Percentiles rank a stretch among this genome's conserved stretches.
Conservation (phyloP, 1,139 yeast species). For the Arxiozyma slooffiae region DNA sequence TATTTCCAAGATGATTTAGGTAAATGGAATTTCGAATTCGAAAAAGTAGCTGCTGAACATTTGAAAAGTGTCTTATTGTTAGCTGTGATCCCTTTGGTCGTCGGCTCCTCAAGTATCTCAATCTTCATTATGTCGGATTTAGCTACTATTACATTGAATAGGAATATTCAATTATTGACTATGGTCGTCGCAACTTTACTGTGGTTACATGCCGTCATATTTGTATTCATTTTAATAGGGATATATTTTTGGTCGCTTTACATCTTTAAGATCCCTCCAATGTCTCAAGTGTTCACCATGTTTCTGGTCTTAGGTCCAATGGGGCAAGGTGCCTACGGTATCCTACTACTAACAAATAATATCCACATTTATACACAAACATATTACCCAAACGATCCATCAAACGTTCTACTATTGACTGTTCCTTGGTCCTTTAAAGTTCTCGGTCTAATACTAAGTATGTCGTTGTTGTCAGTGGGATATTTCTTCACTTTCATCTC, state of each 20-base stretch:
- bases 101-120: conserved; percentile 59
- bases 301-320: conserved; percentile 60
- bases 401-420: too few species aligned
- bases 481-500: conserved; percentile 55
- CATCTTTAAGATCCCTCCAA: conserved; percentile 49
- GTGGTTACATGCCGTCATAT: conserved; percentile 58
- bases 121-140: conserved; percentile 34
- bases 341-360: conserved; percentile 50
- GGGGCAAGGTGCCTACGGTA: conserved; percentile 75
- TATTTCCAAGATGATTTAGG: conserved; percentile 11
- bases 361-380: conserved; percentile 5
- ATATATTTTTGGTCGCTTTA: conserved; percentile 52
- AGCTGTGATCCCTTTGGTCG: conserved; percentile 71
- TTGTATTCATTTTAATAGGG: conserved; percentile 49
- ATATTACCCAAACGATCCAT: not conserved
- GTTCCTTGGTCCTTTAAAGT: not conserved
- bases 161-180: conserved; percentile 38
- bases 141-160: conserved; percentile 37
- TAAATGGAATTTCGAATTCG: conserved; percentile 14
- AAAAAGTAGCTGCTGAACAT: conserved; percentile 13
- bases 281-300: conserved; percentile 38
- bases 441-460: conserved; percentile 38
- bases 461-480: conserved; percentile 52
- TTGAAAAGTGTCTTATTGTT: conserved; percentile 34
- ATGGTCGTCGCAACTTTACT: conserved; percentile 39